phyloP scores from a whole-genome alignment of 2,329 filamentous ascomycete genomes.

The Cercospora sojina region DNA sequence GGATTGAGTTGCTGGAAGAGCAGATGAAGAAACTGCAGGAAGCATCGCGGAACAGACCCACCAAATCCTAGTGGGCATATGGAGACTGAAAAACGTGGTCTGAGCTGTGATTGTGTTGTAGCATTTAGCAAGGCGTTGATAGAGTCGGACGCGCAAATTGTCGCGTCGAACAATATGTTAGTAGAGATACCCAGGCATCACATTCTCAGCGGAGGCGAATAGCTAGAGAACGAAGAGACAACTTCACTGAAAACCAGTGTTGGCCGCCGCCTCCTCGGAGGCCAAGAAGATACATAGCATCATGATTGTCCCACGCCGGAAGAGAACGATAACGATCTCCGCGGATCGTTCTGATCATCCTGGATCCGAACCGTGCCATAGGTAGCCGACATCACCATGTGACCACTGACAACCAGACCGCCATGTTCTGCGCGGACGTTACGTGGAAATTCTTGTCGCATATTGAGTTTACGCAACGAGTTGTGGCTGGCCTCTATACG shows the following conservation, averaged over 20 bases:
- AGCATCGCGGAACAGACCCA: background rate
- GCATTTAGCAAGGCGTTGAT: background rate
- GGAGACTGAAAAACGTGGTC: background rate
- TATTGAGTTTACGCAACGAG: background rate
- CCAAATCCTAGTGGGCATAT: background rate
- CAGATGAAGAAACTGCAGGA: background rate
- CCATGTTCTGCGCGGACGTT: background rate
- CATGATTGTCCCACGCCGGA: background rate
- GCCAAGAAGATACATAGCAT: background rate
- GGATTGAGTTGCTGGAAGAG: background rate
- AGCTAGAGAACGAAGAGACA: background rate
- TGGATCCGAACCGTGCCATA: background rate
- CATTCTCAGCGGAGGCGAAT: background rate
- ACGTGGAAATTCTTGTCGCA: background rate
- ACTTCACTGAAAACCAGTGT: background rate
- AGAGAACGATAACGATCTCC: background rate
- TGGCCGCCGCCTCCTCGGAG: background rate
- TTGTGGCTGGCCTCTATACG: conserved; percentile 2
- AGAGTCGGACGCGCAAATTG: background rate
- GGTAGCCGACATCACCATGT: background rate
- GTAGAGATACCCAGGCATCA: background rate
- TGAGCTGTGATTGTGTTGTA: background rate
- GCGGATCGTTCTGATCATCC: background rate
- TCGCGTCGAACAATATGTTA: background rate
- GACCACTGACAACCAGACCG: background rate